Evolutionary conservation across 768 basidiomycete species (phyloP).

Genomic region (Tricholoma flavovirens): DNA sequence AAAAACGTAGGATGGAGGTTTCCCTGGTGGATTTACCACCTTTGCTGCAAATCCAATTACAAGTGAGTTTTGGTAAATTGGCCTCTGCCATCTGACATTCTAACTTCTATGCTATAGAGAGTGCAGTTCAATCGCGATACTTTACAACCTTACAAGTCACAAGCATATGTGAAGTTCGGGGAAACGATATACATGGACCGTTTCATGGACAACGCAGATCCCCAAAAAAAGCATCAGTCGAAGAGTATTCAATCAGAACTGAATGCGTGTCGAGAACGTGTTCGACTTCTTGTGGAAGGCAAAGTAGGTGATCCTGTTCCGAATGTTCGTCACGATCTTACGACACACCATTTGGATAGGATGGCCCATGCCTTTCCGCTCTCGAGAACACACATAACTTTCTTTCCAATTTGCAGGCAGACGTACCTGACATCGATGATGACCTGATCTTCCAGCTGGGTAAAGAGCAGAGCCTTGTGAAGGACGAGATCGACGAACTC

Average conservation of each 20-base stretch:
- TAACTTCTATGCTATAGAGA: slow-evolving; percentile 43
- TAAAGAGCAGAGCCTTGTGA: slow-evolving; percentile 47
- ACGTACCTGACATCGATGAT: slow-evolving; percentile 51
- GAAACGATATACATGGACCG: slow-evolving; percentile 89
- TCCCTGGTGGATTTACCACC: slow-evolving; percentile 83
- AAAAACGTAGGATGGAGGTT: slow-evolving; percentile 84
- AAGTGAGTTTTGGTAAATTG: slow-evolving; percentile 44
- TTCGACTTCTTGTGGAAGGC: slow-evolving; percentile 61
- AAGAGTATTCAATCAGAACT: slow-evolving; percentile 68
- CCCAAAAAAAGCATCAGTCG: slow-evolving; percentile 63
- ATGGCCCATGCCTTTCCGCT: slow-evolving; percentile 51
- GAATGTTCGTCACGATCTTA: background rate
- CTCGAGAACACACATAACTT: slow-evolving; percentile 55
- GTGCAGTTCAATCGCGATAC: slow-evolving; percentile 94
- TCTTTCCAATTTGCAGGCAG: slow-evolving; percentile 39
- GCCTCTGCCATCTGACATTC: background rate
- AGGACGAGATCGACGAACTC: slow-evolving; percentile 51
- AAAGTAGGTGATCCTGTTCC: slow-evolving; percentile 47
- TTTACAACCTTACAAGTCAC: slow-evolving; percentile 89
- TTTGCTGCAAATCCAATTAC: slow-evolving; percentile 90
- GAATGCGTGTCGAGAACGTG: slow-evolving; percentile 55
- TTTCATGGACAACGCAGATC: slow-evolving; percentile 74
- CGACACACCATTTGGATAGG: slow-evolving; percentile 32
- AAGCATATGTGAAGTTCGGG: slow-evolving; percentile 88
- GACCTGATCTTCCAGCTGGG: slow-evolving; percentile 49